Base-by-base conservation (phyloP, 345 rosid genomes). In the Euphorbia lathyris region DNA sequence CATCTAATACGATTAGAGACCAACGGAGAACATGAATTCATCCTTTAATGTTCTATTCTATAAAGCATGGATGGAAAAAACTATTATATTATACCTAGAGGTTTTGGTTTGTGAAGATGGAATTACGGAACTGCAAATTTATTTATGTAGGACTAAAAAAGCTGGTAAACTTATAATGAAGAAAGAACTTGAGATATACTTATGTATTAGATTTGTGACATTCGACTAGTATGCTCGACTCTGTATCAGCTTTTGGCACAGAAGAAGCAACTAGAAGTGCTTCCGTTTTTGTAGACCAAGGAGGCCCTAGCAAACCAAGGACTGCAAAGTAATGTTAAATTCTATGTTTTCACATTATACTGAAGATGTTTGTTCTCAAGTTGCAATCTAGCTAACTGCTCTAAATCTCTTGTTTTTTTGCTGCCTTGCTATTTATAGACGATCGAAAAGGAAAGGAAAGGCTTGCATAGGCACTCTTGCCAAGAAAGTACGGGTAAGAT, bases 401-500 rank as follows among this genome's bases (percentile, higher is more conserved):
- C 16, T n/a, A 26, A 36, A 14, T 53, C 55, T 52, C 55, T 45
- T 11, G 51, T 45, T 45, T 45, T 16, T 17, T 10, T 45, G n/a
- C n/a, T n/a, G n/a, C n/a, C n/a, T n/a, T 57, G 42, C 42, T 72
- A 10, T 16, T 32, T 30, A 22, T 36, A 63, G 59, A 7, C 17
- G 10, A 14, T 16, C 1, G 27, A 45, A 36, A 27, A 38, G 38
- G 65, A 55, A 40, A 57, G 47, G 20, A 40, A 27, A 68, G 25
- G 19, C 17, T 23, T 11, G 27, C 17, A 23, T 68, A 30, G 56
- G 45, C 20, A 16, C 5, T 38, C 67, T 8, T 7, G 68, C 45
- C 25, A 58, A 23, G 72, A 60, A 65, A 57, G 25, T 61, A n/a
- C 40, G 61, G 71, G 84, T 66, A 71, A 69, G 62, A 29, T 69